phyloP scores from a whole-genome alignment of 2,329 filamentous ascomycete genomes.

The Fusarium temperatum region DNA sequence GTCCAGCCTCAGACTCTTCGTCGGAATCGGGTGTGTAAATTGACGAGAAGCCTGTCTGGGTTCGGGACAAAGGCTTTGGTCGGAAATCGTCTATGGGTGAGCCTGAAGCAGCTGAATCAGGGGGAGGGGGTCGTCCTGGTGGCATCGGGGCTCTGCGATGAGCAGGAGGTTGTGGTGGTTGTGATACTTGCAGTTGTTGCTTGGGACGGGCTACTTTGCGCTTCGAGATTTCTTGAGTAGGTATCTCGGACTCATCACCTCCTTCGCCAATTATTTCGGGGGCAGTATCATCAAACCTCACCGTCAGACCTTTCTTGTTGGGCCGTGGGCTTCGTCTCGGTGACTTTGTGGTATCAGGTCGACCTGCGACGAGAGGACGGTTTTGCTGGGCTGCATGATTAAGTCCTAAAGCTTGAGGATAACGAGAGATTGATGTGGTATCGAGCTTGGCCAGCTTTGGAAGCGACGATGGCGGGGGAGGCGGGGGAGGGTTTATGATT shows the following conservation, averaged over 20 bases:
- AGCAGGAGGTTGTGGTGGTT: constrained; percentile 41
- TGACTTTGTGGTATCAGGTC: constrained; percentile 55
- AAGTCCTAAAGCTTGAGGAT: constrained; percentile 62
- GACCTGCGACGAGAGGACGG: constrained; percentile 51
- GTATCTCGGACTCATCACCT: constrained; percentile 83
- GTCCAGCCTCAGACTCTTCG: constrained; percentile 25
- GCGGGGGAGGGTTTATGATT: constrained; percentile 60
- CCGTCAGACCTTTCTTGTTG: constrained; percentile 73
- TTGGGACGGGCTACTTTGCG: constrained; percentile 56
- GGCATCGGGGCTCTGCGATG: constrained; percentile 32
- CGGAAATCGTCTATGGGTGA: constrained; percentile 55
- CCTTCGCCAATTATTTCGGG: constrained; percentile 91
- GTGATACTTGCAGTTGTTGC: neutral
- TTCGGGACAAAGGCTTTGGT: constrained; percentile 57
- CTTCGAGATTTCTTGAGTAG: constrained; percentile 75
- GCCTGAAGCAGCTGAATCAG: constrained; percentile 1
- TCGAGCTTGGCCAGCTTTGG: constrained; percentile 66
- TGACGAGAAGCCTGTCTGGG: constrained; percentile 42
- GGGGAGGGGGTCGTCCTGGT: constrained; percentile 24
- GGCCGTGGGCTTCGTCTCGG: constrained; percentile 56
- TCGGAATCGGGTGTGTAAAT: constrained; percentile 37
- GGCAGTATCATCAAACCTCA: constrained; percentile 76
- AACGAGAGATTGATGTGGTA: constrained; percentile 63
- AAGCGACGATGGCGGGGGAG: constrained; percentile 52
- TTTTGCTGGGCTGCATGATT: constrained; percentile 55